Conservation (phyloP, 2,329 filamentous ascomycete species). For the Pestalotiopsis sp. region DNA sequence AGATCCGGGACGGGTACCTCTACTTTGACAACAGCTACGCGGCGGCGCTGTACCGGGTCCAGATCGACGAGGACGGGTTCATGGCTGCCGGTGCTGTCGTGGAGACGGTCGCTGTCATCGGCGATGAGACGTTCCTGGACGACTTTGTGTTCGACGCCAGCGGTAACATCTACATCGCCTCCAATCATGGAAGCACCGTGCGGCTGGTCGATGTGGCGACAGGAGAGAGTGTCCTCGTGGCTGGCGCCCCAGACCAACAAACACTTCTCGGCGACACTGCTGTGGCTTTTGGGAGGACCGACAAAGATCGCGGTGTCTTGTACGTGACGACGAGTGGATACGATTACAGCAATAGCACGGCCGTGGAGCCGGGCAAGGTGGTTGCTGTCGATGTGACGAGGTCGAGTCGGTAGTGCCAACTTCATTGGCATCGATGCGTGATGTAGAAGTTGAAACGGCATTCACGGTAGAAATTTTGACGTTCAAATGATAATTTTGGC, state of each 20-base stretch:
- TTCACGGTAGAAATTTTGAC: neutral
- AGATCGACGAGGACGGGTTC: constrained; percentile 18
- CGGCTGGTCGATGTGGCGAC: neutral
- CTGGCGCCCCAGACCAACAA: neutral
- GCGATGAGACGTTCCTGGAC: constrained; percentile 4
- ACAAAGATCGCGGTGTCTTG: neutral
- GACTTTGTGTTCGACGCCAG: constrained; percentile 6
- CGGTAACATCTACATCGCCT: neutral
- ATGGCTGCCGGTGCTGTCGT: constrained; percentile 9
- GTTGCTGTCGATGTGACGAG: constrained; percentile 5
- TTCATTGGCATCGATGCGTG: neutral
- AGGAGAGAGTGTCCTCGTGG: neutral
- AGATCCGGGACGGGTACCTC: constrained; percentile 24
- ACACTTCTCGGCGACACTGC: constrained; percentile 8
- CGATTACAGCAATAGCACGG: neutral
- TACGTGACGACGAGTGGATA: constrained; percentile 6
- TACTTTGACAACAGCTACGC: constrained; percentile 30
- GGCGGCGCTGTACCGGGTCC: constrained; percentile 21
- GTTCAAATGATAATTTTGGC: neutral
- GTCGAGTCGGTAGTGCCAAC: neutral
- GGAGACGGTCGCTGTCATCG: neutral
- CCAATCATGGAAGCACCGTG: neutral
- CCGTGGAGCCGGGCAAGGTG: constrained; percentile 4
- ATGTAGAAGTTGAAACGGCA: neutral
- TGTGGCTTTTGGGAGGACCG: constrained; percentile 4